Base-by-base conservation (phyloP, 495 filamentous ascomycete species). In the Penicillium paxilli region DNA sequence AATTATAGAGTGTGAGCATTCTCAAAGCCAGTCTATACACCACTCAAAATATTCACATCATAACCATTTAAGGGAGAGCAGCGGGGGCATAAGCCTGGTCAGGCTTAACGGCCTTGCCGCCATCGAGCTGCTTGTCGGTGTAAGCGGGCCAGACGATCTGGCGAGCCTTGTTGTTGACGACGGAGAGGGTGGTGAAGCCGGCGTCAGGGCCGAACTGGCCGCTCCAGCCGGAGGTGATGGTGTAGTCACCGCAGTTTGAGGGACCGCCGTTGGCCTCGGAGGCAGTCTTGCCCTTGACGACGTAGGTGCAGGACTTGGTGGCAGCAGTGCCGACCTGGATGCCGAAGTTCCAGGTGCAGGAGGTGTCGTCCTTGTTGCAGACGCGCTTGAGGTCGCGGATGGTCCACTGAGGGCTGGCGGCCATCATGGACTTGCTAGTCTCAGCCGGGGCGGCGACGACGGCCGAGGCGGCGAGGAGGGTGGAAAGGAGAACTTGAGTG, bases 151-250 rank as follows among this genome's bases (percentile, higher is more conserved):
- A 84, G 46, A 71, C 64, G 24, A 82, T 79, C 32, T 74, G 62
- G 21, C 60, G 57, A 49, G 66, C 59, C 14, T 38, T 37, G 49
- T 63, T 68, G 58, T 84, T 67, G 52, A 79, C 70, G 26, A 84
- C 71, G 7, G 73, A 65, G 33, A 79, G 59, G 20, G 79, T 81
- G 28, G 79, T 81, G 64, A 84, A 84, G 41, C 80, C 81, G 40
- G 79, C 69, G 41, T 59, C 74, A 7, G 54, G 49, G 54, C 80
- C 80, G 49, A 83, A 84, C 54, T 80, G 73, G 54, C 77, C 79
- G 67, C 79, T 82, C 81, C 80, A 84, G 62, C 67, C 69, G 14
- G 76, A 77, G 41, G 71, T 82, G 49, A 84, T 55, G 51, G 73
- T 80, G 67, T 67, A 83, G 38, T 57, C 62, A 25, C 78, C 80